Conservation (phyloP, 768 basidiomycete genomes). For the Thelephora aurantiotincta region DNA sequence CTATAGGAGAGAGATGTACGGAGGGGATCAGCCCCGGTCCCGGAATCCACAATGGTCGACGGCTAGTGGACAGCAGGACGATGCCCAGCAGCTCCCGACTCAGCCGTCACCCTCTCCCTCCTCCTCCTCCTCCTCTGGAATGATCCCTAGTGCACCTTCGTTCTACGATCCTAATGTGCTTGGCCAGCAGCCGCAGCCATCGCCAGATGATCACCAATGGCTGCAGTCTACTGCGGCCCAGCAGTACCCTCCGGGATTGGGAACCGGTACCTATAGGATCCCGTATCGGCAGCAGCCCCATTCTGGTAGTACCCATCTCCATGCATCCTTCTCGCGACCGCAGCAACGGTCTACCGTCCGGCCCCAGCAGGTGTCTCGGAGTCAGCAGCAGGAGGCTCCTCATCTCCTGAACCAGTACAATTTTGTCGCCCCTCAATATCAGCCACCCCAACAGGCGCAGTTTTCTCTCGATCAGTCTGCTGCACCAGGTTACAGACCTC, state of each 20-base stretch:
- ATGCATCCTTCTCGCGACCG: slow-evolving; percentile 3
- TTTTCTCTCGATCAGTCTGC: neutral
- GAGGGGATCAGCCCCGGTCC: neutral
- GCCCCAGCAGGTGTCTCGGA: slow-evolving; percentile 1
- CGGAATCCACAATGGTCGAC: neutral
- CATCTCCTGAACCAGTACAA: slow-evolving; percentile 8
- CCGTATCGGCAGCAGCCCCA: neutral
- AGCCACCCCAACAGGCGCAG: slow-evolving; percentile 1
- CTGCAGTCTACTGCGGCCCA: slow-evolving; percentile 3
- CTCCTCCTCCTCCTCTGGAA: slow-evolving; percentile 5
- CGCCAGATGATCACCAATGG: slow-evolving; percentile 11
- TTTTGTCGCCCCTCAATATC: slow-evolving; percentile 7
- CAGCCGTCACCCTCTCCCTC: neutral
- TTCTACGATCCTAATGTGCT: slow-evolving; percentile 11
- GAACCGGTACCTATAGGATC: neutral
- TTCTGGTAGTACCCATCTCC: slow-evolving; percentile 5
- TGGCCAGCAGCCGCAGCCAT: slow-evolving; percentile 3
- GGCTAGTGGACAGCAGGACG: neutral
- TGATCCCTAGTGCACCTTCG: slow-evolving; percentile 11
- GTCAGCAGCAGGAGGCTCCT: neutral
- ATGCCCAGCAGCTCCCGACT: neutral
- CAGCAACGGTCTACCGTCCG: slow-evolving; percentile 4
- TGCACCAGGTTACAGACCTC: too few relatives aligned
- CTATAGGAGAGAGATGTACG: neutral
- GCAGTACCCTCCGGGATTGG: too few relatives aligned